These are phyloP conservation scores for Paecilomyces formosus DNA, from an alignment of 2,329 filamentous ascomycete genomes.

Conservation along the genomic window DNA sequence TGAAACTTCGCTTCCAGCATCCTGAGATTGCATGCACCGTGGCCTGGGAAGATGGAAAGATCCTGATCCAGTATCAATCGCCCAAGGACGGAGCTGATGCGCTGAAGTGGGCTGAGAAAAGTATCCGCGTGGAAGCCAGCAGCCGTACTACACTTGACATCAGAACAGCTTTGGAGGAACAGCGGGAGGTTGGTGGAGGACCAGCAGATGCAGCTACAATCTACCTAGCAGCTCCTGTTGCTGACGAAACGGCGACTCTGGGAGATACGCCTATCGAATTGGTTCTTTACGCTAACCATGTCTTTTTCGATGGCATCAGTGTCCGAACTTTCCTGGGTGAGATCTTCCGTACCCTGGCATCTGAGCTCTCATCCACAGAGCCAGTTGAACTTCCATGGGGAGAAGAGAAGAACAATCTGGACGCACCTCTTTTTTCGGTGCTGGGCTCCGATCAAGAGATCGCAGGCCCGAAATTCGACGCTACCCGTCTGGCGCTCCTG, in stretches of 20 bases:
- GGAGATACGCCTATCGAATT: constrained; percentile 1
- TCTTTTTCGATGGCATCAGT: constrained; percentile 4
- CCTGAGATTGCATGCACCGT: constrained; percentile 3
- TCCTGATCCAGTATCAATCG: constrained; percentile 2
- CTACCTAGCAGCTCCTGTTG: constrained; percentile 1
- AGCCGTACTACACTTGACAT: constrained; percentile 1
- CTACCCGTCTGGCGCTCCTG: background rate
- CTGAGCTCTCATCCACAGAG: background rate
- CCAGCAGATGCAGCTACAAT: background rate
- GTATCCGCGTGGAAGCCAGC: background rate
- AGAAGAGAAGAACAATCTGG: constrained; percentile 2
- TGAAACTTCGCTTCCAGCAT: constrained; percentile 3
- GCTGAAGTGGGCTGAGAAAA: constrained; percentile 1
- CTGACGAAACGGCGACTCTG: background rate
- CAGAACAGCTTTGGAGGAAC: background rate
- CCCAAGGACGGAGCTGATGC: background rate
- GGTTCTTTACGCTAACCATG: constrained; percentile 2
- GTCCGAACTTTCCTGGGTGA: constrained; percentile 2
- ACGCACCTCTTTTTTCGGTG: constrained; percentile 1
- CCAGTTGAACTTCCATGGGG: constrained; percentile 1
- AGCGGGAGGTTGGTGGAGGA: background rate
- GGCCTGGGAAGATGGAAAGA: background rate
- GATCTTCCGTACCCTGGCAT: background rate
- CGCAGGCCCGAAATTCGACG: constrained; percentile 1
- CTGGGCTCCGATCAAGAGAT: background rate